phyloP scores from a whole-genome alignment of 208 protist species.

The Trypanosoma rangeli region DNA sequence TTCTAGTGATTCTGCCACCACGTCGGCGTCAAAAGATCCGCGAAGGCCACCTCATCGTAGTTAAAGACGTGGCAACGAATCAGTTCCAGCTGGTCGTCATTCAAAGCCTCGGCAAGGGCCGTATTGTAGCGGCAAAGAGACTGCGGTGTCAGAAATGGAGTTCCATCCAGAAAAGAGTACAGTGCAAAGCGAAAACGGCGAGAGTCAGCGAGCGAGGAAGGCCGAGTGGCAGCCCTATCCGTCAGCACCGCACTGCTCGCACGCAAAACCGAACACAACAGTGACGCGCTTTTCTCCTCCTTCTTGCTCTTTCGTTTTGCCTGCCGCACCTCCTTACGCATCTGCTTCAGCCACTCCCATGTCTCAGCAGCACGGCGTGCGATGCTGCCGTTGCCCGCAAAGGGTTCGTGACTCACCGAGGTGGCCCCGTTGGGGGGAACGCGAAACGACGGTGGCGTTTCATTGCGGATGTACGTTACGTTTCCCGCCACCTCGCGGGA shows the following conservation, averaged over 20 bases:
- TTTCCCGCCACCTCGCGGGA: background rate
- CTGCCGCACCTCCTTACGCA: conserved; percentile 46
- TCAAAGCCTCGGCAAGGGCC: conserved; percentile 62
- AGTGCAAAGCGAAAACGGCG: conserved; percentile 16
- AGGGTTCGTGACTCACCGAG: conserved; percentile 18
- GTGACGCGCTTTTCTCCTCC: conserved; percentile 18
- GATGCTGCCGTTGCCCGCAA: conserved; percentile 6
- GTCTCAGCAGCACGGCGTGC: conserved; percentile 47
- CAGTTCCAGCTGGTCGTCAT: conserved; percentile 66
- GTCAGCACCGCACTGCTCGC: conserved; percentile 28
- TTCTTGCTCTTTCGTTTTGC: conserved; percentile 18
- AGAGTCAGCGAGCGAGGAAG: background rate
- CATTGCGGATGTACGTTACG: conserved; percentile 10
- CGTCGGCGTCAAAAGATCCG: conserved; percentile 83
- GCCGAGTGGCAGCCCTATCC: background rate
- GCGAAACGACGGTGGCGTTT: conserved; percentile 29
- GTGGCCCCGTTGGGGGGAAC: conserved; percentile 14
- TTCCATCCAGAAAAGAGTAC: conserved; percentile 74
- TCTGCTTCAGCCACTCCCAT: conserved; percentile 47
- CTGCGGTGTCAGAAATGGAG: conserved; percentile 57
- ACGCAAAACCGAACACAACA: conserved; percentile 25
- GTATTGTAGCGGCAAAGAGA: conserved; percentile 78
- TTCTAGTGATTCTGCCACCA: conserved; percentile 47
- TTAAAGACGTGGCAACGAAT: conserved; percentile 63
- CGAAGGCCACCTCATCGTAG: conserved; percentile 75